phyloP scores from a whole-genome alignment of 768 basidiomycete species.

The Mycena epipterygia region DNA sequence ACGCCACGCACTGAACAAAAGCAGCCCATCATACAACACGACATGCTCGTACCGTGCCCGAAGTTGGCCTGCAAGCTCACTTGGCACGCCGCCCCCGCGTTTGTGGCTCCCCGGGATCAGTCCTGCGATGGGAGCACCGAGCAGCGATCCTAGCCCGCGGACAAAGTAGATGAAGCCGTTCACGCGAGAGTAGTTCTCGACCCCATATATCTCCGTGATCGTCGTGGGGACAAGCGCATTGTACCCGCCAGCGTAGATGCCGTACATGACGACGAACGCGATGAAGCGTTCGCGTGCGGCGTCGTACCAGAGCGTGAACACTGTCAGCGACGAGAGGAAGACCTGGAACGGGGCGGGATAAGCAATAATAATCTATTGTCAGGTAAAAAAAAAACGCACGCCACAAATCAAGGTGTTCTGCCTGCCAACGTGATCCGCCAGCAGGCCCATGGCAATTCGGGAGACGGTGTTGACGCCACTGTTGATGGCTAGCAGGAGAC shows the following conservation, averaged over 20 bases:
- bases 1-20: too few species aligned
- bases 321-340: conserved; percentile 53
- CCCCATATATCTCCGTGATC: conserved; percentile 55
- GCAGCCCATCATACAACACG: too few species aligned
- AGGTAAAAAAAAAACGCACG: conserved; percentile 41
- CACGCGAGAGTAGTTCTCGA: conserved; percentile 57
- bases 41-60: too few species aligned
- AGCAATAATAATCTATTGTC: background rate
- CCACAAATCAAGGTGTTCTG: conserved; percentile 59
- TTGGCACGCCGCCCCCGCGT: conserved; percentile 38
- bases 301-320: conserved; percentile 58
- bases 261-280: too few species aligned
- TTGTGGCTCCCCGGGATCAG: conserved; percentile 51
- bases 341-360: too few species aligned
- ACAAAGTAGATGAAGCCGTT: conserved; percentile 58
- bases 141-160: conserved; percentile 58
- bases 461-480: conserved; percentile 59
- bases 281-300: too few species aligned
- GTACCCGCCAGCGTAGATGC: too few species aligned
- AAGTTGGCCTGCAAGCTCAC: conserved; percentile 32
- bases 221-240: too few species aligned
- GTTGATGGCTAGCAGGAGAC: conserved; percentile 55
- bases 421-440: too few species aligned
- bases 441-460: conserved; percentile 57
- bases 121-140: too few species aligned